Evolutionary conservation across 768 basidiomycete species (phyloP).

Genomic region (Mycena olivaceomarginata): DNA sequence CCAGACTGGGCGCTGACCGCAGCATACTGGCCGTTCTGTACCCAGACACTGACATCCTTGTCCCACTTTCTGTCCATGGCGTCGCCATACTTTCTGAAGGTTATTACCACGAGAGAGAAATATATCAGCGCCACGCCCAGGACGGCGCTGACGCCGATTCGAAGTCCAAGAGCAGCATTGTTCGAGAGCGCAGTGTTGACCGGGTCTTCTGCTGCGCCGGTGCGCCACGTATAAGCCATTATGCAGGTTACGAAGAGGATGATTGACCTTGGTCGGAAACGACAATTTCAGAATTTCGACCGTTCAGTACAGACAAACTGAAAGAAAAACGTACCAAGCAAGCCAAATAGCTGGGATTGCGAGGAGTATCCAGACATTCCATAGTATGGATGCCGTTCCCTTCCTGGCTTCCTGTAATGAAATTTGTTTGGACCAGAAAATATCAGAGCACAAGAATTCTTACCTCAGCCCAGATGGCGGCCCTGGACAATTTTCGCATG

Average conservation of each 20-base stretch:
- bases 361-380: slow-evolving; percentile 77
- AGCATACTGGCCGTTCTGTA: slow-evolving; percentile 6
- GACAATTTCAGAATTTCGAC: not conserved
- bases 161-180: slow-evolving; percentile 58
- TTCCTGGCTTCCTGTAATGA: slow-evolving; percentile 66
- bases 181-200: slow-evolving; percentile 51
- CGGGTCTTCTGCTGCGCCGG: slow-evolving; percentile 57
- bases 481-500: slow-evolving; percentile 78
- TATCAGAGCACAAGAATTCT: not conserved
- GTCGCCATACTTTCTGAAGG: slow-evolving; percentile 64
- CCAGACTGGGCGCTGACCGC: not conserved
- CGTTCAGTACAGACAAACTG: not conserved
- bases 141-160: slow-evolving; percentile 62
- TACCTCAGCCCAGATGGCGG: slow-evolving; percentile 78
- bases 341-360: slow-evolving; percentile 74
- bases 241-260: slow-evolving; percentile 68
- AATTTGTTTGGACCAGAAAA: not conserved
- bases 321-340: slow-evolving; percentile 62
- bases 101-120: slow-evolving; percentile 63
- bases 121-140: slow-evolving; percentile 66
- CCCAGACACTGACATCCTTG: too few relatives aligned
- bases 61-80: slow-evolving; percentile 36
- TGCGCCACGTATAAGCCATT: slow-evolving; percentile 70
- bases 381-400: too few relatives aligned
- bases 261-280: slow-evolving; percentile 59